Evolutionary conservation across 78 protist genomes (phyloP).

Genomic region (Capsaspora owczarzaki): DNA sequence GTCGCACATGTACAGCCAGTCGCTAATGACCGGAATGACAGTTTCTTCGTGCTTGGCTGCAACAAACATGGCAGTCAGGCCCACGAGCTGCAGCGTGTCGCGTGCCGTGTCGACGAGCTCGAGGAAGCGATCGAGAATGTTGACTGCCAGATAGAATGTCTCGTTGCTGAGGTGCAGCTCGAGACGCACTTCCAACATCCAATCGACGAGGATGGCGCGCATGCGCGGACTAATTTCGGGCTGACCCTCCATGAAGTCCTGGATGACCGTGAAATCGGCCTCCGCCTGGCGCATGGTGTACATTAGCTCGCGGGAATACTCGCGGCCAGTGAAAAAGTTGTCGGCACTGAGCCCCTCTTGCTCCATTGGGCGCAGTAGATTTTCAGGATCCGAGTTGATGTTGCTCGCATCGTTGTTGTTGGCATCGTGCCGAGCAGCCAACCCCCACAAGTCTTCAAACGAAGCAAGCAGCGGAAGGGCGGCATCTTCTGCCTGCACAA

Average conservation of each 20-base stretch:
- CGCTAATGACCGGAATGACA: constrained; percentile 38
- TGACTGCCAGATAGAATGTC: constrained; percentile 40
- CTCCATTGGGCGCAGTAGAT: too few relatives aligned
- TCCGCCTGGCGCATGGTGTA: neutral
- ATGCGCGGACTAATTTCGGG: constrained; percentile 54
- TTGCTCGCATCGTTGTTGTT: too few relatives aligned
- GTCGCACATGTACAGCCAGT: constrained; percentile 40
- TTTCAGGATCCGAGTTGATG: too few relatives aligned
- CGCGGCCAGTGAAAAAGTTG: too few relatives aligned
- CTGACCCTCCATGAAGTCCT: constrained; percentile 31
- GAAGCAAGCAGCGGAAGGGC: too few relatives aligned
- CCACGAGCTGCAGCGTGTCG: constrained; percentile 62
- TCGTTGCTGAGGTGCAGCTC: constrained; percentile 50
- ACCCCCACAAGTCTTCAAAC: too few relatives aligned
- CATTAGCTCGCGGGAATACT: too few relatives aligned
- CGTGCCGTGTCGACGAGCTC: constrained; percentile 6
- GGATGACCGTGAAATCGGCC: neutral
- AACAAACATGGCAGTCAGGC: constrained; percentile 46
- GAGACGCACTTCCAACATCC: constrained; percentile 76
- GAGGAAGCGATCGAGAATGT: constrained; percentile 60
- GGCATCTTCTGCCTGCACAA: too few relatives aligned
- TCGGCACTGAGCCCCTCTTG: too few relatives aligned
- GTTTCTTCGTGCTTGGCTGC: constrained; percentile 66
- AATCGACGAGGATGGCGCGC: constrained; percentile 72
- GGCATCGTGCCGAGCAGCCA: too few relatives aligned